Conservation (phyloP, 2,329 filamentous ascomycete species). For the Phoma sp. region DNA sequence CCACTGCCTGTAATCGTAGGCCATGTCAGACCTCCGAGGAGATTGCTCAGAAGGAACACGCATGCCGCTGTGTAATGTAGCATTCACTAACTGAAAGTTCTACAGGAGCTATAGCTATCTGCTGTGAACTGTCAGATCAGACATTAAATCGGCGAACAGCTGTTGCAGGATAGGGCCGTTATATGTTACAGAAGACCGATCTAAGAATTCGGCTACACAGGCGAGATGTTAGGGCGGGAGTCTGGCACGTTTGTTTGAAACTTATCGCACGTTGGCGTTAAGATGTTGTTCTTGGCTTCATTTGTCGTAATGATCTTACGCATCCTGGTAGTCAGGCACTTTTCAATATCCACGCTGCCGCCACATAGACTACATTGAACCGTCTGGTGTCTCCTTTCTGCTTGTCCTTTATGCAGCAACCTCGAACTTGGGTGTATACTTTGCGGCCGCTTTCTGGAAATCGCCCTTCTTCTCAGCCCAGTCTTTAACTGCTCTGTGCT, state of each 20-base stretch:
- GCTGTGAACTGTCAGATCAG: too few species aligned
- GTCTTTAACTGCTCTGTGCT: constrained; percentile 75
- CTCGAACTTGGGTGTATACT: constrained; percentile 84
- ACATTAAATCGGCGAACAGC: background rate
- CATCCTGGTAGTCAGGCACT: background rate
- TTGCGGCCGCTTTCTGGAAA: constrained; percentile 84
- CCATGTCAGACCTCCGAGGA: too few species aligned
- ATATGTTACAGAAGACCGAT: background rate
- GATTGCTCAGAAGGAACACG: background rate
- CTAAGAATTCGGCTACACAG: constrained; percentile 3
- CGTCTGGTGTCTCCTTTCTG: background rate
- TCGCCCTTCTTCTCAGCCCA: constrained; percentile 83
- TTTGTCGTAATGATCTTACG: background rate
- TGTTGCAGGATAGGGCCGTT: background rate
- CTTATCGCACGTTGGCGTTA: background rate
- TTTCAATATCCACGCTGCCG: background rate
- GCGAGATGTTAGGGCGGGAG: constrained; percentile 10
- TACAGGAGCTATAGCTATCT: background rate
- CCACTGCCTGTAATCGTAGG: background rate
- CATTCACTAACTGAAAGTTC: background rate
- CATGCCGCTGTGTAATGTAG: background rate
- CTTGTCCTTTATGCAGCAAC: constrained; percentile 33
- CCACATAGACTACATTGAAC: too few species aligned
- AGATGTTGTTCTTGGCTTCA: background rate
- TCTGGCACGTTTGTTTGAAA: background rate